phyloP scores from a whole-genome alignment of 2,329 filamentous ascomycete species.

The Phaeosphaeriaceae sp. region DNA sequence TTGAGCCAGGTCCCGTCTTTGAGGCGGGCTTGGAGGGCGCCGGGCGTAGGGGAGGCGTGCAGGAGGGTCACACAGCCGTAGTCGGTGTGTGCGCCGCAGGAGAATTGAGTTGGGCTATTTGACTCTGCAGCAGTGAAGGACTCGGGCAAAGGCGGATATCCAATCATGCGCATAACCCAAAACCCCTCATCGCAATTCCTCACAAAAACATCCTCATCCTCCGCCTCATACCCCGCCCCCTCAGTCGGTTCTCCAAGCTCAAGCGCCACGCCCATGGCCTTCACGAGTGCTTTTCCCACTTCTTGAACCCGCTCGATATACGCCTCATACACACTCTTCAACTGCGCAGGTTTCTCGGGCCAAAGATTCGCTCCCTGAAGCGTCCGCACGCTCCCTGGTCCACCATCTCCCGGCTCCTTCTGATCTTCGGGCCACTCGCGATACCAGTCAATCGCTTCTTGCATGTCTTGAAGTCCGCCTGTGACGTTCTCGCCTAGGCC shows the following conservation, averaged over 20 bases:
- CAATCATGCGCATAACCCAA: constrained; percentile 52
- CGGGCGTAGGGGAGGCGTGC: constrained; percentile 52
- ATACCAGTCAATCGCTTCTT: constrained; percentile 52
- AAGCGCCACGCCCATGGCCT: constrained; percentile 50
- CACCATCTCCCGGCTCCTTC: constrained; percentile 20
- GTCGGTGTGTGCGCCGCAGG: constrained; percentile 54
- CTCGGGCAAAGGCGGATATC: constrained; percentile 43
- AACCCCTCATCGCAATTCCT: constrained; percentile 42
- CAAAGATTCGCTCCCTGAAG: constrained; percentile 54
- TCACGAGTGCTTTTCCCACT: constrained; percentile 43
- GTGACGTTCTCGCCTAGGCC: constrained; percentile 49
- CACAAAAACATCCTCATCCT: constrained; percentile 43
- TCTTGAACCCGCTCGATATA: constrained; percentile 37
- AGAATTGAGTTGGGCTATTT: constrained; percentile 36
- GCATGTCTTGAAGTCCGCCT: constrained; percentile 41
- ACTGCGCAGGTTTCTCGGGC: constrained; percentile 42
- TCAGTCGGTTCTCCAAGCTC: constrained; percentile 23
- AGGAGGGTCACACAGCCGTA: constrained; percentile 58
- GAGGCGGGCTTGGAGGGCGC: constrained; percentile 53
- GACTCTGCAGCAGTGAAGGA: too few relatives aligned
- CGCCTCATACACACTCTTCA: constrained; percentile 40
- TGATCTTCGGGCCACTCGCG: constrained; percentile 38
- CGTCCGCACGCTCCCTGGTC: constrained; percentile 31
- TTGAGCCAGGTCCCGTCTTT: constrained; percentile 54
- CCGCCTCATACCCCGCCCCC: neutral